Base-by-base conservation (phyloP, 2,329 filamentous ascomycete genomes). In the Cladosporium sp. region DNA sequence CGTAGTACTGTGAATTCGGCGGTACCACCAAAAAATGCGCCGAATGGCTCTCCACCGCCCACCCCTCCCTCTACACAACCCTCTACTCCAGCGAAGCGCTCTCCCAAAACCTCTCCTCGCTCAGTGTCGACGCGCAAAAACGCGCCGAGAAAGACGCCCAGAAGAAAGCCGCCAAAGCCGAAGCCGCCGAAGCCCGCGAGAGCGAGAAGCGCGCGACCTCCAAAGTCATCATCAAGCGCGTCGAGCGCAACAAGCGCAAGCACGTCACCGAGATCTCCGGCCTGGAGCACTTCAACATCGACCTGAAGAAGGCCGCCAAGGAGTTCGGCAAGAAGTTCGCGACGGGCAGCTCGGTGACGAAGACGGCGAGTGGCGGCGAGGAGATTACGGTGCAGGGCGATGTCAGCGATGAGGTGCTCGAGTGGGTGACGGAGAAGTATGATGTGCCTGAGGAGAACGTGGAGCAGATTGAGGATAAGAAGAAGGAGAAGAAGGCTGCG, bases 251-350 rank as follows among this genome's bases (percentile, higher is more conserved):
- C 81, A 99, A 99, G 86, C 88, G 95, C 76, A 99, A 99, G 83
- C 96, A 89, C 77, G 93, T 99, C 64, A 99, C 95, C 0, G 90
- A 93, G 18, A 89, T 99, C n/a, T 88, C 88, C 7, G 95, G 95
- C 0, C 84, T 99, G 24, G 95, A 99, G 78, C 88, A 90, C 0
- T 96, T 97, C 75, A 92, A 92, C 0, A 80, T 98, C 51, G 94
- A 98, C 65, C 85, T 97, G 75, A 99, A 99, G 81, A 98, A 97
- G 83, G 85, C 96, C 8, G 71, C 73, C 2, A 98, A 98, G 84
- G 95, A 98, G 75, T 89, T 98, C 72, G 95, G 95, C 69, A 99
- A 98, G 87, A 98, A 97, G 81, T 98, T 99, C 76, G 95, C 95
- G 34, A 98, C 95, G 11, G 95, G 95, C 0, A 90, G 89, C 18